Percentiles rank a stretch among this genome's conserved stretches.
phyloP scores from a whole-genome alignment of 805 yeast genomes.

The Myxozyma kluyveri region DNA sequence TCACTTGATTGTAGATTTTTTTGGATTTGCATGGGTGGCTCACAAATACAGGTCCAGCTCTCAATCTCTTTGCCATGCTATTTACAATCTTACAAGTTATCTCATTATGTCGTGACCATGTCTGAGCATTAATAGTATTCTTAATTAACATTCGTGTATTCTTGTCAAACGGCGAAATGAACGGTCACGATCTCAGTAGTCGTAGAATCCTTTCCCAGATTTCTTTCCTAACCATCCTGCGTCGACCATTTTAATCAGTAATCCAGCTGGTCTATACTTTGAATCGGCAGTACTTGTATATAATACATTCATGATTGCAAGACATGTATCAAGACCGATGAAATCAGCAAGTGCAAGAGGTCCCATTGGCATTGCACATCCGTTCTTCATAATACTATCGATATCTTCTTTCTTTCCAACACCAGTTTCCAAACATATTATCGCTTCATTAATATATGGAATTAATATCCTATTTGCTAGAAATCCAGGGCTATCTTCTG shows the following conservation, averaged over 20 bases:
- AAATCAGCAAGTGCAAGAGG: conserved; percentile 46
- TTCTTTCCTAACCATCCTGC: conserved; percentile 46
- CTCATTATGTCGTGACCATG: too few relatives aligned
- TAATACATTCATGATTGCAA: conserved; percentile 44
- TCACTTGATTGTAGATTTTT: too few relatives aligned
- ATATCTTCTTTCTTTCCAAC: conserved; percentile 43
- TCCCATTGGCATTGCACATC: conserved; percentile 50
- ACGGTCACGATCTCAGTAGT: too few relatives aligned
- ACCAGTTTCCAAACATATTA: conserved; percentile 42
- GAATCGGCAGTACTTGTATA: conserved; percentile 43
- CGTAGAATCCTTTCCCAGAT: conserved; percentile 45
- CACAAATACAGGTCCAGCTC: too few relatives aligned
- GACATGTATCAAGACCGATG: conserved; percentile 46
- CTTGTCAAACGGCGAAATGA: too few relatives aligned
- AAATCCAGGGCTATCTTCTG: conserved; percentile 45
- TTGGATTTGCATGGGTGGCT: too few relatives aligned
- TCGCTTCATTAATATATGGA: conserved; percentile 48
- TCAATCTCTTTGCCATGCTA: too few relatives aligned
- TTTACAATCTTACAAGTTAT: too few relatives aligned
- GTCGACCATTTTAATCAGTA: conserved; percentile 42
- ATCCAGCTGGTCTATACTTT: conserved; percentile 43
- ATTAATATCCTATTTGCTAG: conserved; percentile 45
- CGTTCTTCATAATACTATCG: conserved; percentile 46
- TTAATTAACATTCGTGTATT: too few relatives aligned
- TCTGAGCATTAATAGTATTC: too few relatives aligned